Evolutionary conservation across 2,329 filamentous ascomycete species (phyloP).

Genomic region (Myriosclerotinia curreyana): DNA sequence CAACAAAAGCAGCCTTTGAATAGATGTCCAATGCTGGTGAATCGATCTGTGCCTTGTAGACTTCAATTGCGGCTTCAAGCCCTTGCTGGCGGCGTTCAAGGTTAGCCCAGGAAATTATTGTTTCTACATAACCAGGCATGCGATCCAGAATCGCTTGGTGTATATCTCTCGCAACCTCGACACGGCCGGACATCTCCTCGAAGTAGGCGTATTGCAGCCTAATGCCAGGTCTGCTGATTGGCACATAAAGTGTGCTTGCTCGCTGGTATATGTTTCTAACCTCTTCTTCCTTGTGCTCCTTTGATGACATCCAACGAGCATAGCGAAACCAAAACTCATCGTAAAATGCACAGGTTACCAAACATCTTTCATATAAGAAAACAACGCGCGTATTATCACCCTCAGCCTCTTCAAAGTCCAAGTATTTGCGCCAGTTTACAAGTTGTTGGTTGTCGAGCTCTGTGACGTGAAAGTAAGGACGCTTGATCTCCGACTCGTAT

Average conservation of each 20-base stretch:
- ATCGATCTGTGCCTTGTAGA: conserved; percentile 80
- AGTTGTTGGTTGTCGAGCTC: conserved; percentile 84
- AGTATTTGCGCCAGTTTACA: conserved; percentile 89
- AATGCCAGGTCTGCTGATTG: conserved; percentile 78
- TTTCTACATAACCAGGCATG: conserved; percentile 80
- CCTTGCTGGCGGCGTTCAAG: conserved; percentile 79
- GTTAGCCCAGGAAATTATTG: conserved; percentile 84
- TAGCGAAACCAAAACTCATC: conserved; percentile 99
- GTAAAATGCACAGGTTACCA: conserved; percentile 90
- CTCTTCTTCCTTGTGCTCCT: conserved; percentile 80
- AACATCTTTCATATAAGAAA: conserved; percentile 88
- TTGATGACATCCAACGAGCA: conserved; percentile 84
- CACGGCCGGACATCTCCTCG: conserved; percentile 77
- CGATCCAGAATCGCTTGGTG: conserved; percentile 74
- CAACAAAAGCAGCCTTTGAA: conserved; percentile 81
- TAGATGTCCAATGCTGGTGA: conserved; percentile 68
- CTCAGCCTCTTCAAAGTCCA: conserved; percentile 90
- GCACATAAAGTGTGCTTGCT: conserved; percentile 80
- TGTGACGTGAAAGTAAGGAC: conserved; percentile 94
- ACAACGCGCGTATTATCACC: conserved; percentile 71
- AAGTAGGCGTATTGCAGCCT: conserved; percentile 92
- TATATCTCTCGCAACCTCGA: conserved; percentile 78
- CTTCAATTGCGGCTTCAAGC: conserved; percentile 77
- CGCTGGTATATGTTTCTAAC: conserved; percentile 88
- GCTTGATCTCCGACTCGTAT: conserved; percentile 90